A percentile compares a stretch with the other conserved stretches of the same genome.
These are phyloP conservation scores for Cercospora sojina DNA, from an alignment of 2,329 filamentous ascomycete genomes.

Conservation along the genomic window DNA sequence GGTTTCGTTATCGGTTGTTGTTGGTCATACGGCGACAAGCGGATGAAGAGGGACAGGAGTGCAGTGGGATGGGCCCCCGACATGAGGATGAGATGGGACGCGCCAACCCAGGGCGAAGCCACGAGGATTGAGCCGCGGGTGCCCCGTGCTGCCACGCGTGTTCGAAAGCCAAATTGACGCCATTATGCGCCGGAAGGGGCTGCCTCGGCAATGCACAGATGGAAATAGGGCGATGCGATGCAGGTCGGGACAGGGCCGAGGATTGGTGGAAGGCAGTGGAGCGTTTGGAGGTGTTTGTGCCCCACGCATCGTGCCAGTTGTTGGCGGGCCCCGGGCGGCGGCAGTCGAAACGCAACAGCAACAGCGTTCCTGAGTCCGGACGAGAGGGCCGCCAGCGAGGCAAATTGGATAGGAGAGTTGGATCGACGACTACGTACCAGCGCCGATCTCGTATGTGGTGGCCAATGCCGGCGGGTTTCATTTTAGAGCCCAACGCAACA, in stretches of 20 bases:
- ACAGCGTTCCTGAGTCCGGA: background rate
- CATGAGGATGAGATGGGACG: background rate
- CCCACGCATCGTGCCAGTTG: background rate
- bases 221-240: background rate
- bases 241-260: background rate
- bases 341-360: background rate
- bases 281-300: background rate
- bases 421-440: background rate
- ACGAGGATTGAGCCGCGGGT: background rate
- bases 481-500: background rate
- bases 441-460: conserved; percentile 5
- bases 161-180: conserved; percentile 8
- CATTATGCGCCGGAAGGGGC: background rate
- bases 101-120: background rate
- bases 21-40: background rate
- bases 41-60: background rate
- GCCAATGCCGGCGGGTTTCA: conserved; percentile 1
- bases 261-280: conserved; percentile 10
- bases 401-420: conserved; percentile 1
- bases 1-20: background rate
- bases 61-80: background rate
- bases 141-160: conserved; percentile 10
- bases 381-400: background rate
- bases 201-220: background rate
- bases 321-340: background rate